phyloP scores from a whole-genome alignment of 2,329 filamentous ascomycete species.

The Orbilia blumenaviensis region DNA sequence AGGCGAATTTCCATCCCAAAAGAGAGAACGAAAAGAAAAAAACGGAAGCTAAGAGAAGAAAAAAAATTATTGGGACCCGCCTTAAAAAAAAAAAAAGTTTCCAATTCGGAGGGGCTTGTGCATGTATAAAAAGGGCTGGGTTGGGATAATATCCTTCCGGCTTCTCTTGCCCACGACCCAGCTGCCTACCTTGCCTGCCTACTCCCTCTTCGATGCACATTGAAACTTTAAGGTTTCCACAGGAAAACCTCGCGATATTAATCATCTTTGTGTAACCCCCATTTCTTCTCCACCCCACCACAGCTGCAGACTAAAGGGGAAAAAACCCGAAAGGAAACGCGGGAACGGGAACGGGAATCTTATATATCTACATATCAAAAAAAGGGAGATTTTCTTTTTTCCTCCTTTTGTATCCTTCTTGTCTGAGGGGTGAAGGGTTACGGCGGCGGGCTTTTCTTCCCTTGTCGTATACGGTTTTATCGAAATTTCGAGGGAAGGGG shows the following conservation, averaged over 20 bases:
- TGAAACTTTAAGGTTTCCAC: neutral
- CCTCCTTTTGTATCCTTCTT: neutral
- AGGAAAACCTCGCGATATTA: constrained; percentile 5
- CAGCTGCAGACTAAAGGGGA: constrained; percentile 10
- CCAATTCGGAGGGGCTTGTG: neutral
- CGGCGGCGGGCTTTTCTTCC: no score
- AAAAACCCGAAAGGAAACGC: neutral
- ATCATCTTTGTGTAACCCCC: constrained; percentile 10
- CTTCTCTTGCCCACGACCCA: neutral
- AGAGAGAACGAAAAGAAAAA: neutral
- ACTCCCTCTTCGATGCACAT: neutral
- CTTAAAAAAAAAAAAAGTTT: neutral
- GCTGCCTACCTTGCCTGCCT: neutral
- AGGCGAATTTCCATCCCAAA: neutral
- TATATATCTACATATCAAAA: neutral
- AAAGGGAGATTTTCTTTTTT: no score
- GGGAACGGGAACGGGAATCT: constrained; percentile 16
- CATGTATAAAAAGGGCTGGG: neutral
- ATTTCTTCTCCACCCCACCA: neutral
- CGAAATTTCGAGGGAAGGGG: neutral
- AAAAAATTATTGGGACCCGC: neutral
- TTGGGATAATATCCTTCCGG: neutral
- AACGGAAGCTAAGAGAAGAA: neutral
- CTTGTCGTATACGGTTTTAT: neutral
- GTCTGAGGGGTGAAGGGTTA: neutral